These are phyloP conservation scores for Leccinum imitatum DNA, from an alignment of 768 basidiomycete species.

Conservation along the genomic window DNA sequence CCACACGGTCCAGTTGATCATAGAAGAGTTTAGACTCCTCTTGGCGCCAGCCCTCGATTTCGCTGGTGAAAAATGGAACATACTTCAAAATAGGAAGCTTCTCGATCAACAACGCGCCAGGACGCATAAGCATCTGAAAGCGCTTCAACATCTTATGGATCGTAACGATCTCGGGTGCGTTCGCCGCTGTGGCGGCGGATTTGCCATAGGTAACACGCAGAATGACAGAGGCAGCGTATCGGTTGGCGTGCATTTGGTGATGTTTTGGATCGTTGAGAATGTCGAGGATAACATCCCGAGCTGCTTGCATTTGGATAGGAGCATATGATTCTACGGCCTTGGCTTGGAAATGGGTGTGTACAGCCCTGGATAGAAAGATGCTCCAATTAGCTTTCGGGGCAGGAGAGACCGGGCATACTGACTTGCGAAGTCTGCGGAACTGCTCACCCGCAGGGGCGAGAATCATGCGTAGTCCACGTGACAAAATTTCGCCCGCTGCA, in stretches of 20 bases:
- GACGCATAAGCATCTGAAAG: conserved; percentile 37
- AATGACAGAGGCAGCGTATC: conserved; percentile 37
- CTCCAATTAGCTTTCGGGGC: neutral
- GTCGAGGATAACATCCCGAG: conserved; percentile 33
- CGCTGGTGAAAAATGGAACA: conserved; percentile 61
- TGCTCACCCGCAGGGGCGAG: conserved; percentile 56
- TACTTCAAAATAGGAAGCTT: conserved; percentile 40
- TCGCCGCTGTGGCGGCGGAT: conserved; percentile 28
- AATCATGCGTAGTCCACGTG: conserved; percentile 57
- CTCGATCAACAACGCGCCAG: conserved; percentile 38
- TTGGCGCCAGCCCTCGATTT: conserved; percentile 52
- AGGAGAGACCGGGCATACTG: conserved; percentile 3
- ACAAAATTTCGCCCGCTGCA: conserved; percentile 58
- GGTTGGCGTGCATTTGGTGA: conserved; percentile 57
- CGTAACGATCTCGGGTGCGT: conserved; percentile 33
- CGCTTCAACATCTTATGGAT: conserved; percentile 37
- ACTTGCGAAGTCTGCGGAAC: conserved; percentile 63
- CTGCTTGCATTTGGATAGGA: conserved; percentile 43
- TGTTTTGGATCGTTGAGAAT: conserved; percentile 33
- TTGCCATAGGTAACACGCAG: conserved; percentile 37
- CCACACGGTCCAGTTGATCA: conserved; percentile 47
- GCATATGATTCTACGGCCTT: conserved; percentile 49
- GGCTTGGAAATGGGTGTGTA: conserved; percentile 59
- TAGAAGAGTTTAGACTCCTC: conserved; percentile 59
- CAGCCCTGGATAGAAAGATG: conserved; percentile 38